Percentiles rank a stretch among this genome's conserved stretches.
Evolutionary conservation across 768 basidiomycete species (phyloP).

Genomic region (Psilocybe tampanensis): DNA sequence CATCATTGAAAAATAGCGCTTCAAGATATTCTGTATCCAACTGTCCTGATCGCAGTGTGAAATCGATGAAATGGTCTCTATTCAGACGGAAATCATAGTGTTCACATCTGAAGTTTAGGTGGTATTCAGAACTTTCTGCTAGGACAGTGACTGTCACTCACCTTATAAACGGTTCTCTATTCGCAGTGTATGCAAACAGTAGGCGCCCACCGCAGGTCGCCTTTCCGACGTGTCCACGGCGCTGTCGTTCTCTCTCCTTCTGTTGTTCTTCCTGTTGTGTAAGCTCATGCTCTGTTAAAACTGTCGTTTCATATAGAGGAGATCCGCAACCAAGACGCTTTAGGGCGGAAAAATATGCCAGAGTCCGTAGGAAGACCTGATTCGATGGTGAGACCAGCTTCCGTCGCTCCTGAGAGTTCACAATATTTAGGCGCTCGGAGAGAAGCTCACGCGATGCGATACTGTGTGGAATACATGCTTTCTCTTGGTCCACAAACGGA

Average conservation of each 20-base stretch:
- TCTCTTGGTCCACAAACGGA: not conserved
- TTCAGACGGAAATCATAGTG: not conserved
- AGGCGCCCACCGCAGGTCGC: not conserved
- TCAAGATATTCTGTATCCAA: constrained; percentile 2
- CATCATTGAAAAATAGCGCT: not conserved
- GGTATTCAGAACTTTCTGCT: not conserved
- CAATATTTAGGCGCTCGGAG: too few relatives aligned
- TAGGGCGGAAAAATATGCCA: too few relatives aligned
- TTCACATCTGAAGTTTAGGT: constrained; percentile 2
- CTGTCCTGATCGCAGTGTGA: not conserved
- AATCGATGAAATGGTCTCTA: constrained; percentile 4
- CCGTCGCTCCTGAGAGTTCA: not conserved
- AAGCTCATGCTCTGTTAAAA: too few relatives aligned
- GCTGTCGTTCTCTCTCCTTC: too few relatives aligned
- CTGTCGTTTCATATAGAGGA: too few relatives aligned
- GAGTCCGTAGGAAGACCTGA: too few relatives aligned
- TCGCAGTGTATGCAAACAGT: not conserved
- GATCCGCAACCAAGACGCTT: too few relatives aligned
- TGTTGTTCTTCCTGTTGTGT: too few relatives aligned
- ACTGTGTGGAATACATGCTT: not conserved
- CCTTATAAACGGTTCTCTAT: not conserved
- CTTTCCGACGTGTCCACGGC: too few relatives aligned
- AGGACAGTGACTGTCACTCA: not conserved
- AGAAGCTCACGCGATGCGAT: not conserved
- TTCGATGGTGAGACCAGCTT: too few relatives aligned